These are phyloP conservation scores for Geotrichum carabidarum DNA, from an alignment of 1,139 yeast species.

Conservation along the genomic window DNA sequence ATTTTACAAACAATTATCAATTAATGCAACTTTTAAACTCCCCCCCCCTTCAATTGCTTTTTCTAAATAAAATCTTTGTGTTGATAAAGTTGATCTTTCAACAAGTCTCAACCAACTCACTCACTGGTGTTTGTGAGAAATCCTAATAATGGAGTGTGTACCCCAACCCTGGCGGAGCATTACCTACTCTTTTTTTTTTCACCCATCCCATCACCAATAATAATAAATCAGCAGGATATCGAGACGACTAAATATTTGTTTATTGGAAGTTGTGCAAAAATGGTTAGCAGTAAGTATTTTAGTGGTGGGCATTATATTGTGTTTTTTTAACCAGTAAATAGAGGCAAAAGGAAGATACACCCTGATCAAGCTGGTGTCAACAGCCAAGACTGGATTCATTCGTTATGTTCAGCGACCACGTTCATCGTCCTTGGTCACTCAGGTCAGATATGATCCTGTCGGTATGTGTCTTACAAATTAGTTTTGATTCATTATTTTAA, in stretches of 20 bases:
- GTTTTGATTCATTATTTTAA: neutral
- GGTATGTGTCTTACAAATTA: conserved; percentile 31
- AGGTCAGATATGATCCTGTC: conserved; percentile 83
- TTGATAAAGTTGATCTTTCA: too few relatives aligned
- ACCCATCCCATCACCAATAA: neutral
- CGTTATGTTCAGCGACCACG: conserved; percentile 79
- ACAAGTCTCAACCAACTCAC: too few relatives aligned
- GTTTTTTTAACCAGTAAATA: neutral
- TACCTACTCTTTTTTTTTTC: neutral
- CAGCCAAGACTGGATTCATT: conserved; percentile 83
- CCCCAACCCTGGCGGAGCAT: conserved; percentile 6
- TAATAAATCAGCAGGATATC: neutral
- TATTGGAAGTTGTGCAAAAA: conserved; percentile 6
- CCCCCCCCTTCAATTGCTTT: too few relatives aligned
- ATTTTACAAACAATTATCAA: too few relatives aligned
- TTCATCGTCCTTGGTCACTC: conserved; percentile 70
- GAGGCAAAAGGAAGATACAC: conserved; percentile 38
- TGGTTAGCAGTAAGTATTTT: conserved; percentile 19
- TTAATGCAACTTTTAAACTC: too few relatives aligned
- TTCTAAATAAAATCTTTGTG: too few relatives aligned
- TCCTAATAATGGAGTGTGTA: conserved; percentile 4
- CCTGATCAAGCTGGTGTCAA: conserved; percentile 63
- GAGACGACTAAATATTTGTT: neutral
- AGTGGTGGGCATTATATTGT: neutral
- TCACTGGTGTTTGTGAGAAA: too few relatives aligned